Base-by-base conservation (phyloP, 2,329 filamentous ascomycete species). In the Fusarium abutilonis region DNA sequence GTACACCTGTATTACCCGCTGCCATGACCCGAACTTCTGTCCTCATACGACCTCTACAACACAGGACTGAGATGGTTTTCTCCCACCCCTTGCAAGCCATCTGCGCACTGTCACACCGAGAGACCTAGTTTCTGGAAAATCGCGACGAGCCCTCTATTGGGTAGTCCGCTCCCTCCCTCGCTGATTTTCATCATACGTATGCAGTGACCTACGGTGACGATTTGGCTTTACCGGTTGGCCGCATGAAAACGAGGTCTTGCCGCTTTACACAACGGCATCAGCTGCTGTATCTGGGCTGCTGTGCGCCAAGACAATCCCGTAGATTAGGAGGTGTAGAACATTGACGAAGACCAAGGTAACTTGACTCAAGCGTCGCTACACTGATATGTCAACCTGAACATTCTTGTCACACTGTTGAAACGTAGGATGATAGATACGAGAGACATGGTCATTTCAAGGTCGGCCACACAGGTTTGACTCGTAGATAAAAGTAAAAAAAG, bases 231-330 rank as follows among this genome's bases (percentile, higher is more conserved):
- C 23, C 56, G 34, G 56, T 53, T 58, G 56, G 42, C 43, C 41
- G 56, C 48, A 52, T 63, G 60, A 66, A 66, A 69, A 66, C 62
- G 64, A 69, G 67, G 67, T 56, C 38, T 57, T 59, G 38, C 47
- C 39, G 56, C 60, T 51, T 64, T 58, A 46, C 66, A 70, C 66
- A 32, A 46, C 63, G 31, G 53, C 50, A 56, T 57, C 56, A 54
- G 56, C 50, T 70, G 63, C 68, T 60, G 60, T 66, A 70, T 70
- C 68, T 68, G 28, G 38, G 15, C 54, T 59, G 54, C 29, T 49
- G 66, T 64, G 31, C 46, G 40, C 56, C 31, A 29, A 34, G 9
- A 15, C 40, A 42, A 44, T 46, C 43, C 32, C 40, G 44, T 47
- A 45, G 41, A 60, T 42, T 26, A 31, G 39, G 43, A 48, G 36